phyloP scores from a whole-genome alignment of 257 asterid species.

The Solanum sejunctum region DNA sequence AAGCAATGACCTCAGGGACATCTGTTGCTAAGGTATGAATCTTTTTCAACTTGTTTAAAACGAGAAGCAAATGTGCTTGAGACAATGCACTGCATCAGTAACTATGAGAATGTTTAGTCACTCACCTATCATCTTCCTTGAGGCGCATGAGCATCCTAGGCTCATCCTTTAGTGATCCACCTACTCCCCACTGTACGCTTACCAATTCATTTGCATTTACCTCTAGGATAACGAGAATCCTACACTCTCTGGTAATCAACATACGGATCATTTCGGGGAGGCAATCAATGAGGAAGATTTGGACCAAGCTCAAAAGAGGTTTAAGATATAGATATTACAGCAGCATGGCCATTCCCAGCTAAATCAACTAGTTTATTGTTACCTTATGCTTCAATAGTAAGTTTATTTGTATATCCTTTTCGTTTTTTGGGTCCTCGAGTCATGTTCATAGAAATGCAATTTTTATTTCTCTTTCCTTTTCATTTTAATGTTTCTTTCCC shows the following conservation, averaged over 20 bases:
- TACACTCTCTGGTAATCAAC: slow-evolving; percentile 27
- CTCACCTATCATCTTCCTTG: not conserved
- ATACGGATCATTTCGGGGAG: slow-evolving; percentile 28
- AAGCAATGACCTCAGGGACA: slow-evolving; percentile 28
- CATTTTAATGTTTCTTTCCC: not conserved
- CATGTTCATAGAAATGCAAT: not conserved
- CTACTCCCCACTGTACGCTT: not conserved
- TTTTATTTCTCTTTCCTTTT: not conserved
- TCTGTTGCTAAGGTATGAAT: slow-evolving; percentile 27
- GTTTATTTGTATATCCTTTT: not conserved
- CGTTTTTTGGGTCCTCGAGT: not conserved
- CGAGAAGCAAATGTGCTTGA: not conserved
- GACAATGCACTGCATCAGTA: not conserved
- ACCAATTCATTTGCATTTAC: not conserved
- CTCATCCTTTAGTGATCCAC: not conserved
- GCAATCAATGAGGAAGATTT: slow-evolving; percentile 25
- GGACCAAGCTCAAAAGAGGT: slow-evolving; percentile 54
- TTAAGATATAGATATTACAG: slow-evolving; percentile 22
- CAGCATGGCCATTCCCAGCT: not conserved
- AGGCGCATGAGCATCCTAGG: not conserved
- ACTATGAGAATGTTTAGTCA: not conserved
- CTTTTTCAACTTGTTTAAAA: not conserved
- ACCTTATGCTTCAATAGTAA: not conserved
- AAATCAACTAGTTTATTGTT: not conserved
- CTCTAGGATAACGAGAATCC: slow-evolving; percentile 13